These are phyloP conservation scores for Talaromyces liani DNA, from an alignment of 495 filamentous ascomycete species.

Conservation along the genomic window DNA sequence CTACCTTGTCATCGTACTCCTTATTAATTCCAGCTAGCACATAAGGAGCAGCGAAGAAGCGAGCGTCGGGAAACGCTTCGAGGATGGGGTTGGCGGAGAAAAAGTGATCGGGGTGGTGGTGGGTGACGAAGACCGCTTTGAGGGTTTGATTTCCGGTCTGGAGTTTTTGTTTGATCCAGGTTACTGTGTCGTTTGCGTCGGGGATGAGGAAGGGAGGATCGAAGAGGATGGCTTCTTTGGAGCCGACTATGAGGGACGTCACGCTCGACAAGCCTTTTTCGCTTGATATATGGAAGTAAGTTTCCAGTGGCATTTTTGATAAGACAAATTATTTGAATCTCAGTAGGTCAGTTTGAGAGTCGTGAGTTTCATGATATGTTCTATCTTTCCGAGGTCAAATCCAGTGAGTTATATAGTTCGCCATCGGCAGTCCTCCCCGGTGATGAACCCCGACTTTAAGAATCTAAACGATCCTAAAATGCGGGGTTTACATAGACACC, in stretches of 20 bases:
- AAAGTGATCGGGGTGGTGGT: slow-evolving; percentile 28
- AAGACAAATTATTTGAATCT: too few relatives aligned
- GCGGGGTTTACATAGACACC: too few relatives aligned
- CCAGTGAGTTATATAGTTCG: too few relatives aligned
- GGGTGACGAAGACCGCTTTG: slow-evolving; percentile 23
- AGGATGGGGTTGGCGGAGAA: slow-evolving; percentile 24
- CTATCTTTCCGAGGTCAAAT: too few relatives aligned
- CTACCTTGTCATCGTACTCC: slow-evolving; percentile 25
- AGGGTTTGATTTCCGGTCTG: slow-evolving; percentile 11
- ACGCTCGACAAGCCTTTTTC: slow-evolving; percentile 15
- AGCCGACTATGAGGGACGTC: slow-evolving; percentile 14
- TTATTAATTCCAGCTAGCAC: slow-evolving; percentile 21
- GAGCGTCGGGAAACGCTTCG: slow-evolving; percentile 18
- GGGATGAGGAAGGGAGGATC: slow-evolving; percentile 16
- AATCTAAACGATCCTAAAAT: too few relatives aligned
- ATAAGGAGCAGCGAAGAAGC: slow-evolving; percentile 22
- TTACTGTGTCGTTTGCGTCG: slow-evolving; percentile 14
- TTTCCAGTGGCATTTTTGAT: slow-evolving; percentile 11
- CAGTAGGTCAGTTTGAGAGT: not conserved
- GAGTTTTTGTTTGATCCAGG: slow-evolving; percentile 13
- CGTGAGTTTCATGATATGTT: too few relatives aligned
- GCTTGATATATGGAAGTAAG: slow-evolving; percentile 14
- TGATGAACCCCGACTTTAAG: too few relatives aligned
- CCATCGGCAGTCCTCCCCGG: too few relatives aligned
- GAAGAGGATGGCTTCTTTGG: slow-evolving; percentile 9